Base-by-base conservation (phyloP, 1,284 basidiomycete species). In the Cryptococcus amylolentus region DNA sequence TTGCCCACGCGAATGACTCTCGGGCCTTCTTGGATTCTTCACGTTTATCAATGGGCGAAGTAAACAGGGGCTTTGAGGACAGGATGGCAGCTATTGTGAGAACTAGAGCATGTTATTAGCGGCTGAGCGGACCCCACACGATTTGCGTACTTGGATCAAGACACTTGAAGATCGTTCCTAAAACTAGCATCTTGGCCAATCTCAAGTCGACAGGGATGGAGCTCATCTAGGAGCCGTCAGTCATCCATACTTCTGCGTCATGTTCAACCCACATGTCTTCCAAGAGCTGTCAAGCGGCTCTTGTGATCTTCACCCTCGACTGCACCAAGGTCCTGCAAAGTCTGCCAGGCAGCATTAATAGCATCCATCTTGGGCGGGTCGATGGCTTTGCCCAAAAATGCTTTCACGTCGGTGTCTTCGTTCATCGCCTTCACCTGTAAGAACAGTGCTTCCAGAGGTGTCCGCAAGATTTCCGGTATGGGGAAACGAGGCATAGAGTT, bases 161-260 rank as follows among this genome's bases (percentile, higher is more conserved):
- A 62, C 89, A 92, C 63, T 84, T 83, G 77, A 94, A 91, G 45
- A 91, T 83, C 1, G 86, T 84, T 0, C 83, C 89, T 0, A 94
- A 80, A 7, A 92, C 83, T n/a, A 94, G 82, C 88, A 93, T 91
- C 87, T 97, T 97, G 39, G 85, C 90, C 20, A 97, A 81, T 47
- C 91, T 83, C n/a, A 96, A 78, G 76, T 97, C 93, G 27, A 96
- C 80, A 1, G 93, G 93, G 31, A 97, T 81, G 75, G 86, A 83
- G 5, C 88, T 82, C 71, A 78, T 77, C 88, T 91, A 5, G 53
- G 23, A 10, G 13, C 13, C 44, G 27, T 49, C 38, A 50, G 35
- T 39, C 5, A 23, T 41, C 39, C 13, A n/a, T 14, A 41, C n/a
- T 27, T n/a, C 9, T 23, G 9, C 20, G 41, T 13, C 18, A 13